Base-by-base conservation (phyloP, 106 monocot species). In the Allium sativum region DNA sequence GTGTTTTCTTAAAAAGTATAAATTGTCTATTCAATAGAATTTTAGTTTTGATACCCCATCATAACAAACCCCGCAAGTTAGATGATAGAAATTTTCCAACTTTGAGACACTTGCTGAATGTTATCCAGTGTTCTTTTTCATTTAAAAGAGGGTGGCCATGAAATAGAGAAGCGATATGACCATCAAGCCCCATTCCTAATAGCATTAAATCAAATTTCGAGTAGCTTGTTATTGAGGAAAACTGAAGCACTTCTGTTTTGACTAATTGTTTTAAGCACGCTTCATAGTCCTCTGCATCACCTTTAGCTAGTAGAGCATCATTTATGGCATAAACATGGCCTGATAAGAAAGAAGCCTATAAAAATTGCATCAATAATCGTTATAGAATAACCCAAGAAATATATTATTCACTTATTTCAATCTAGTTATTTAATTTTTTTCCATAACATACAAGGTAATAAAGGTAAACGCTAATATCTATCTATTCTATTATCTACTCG, bases 181-280 rank as follows among this genome's bases (percentile, higher is more conserved):
- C 81, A 69, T 85, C 85, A 0, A 81, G 85, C 19, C 85, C 85
- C 81, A 85, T 85, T 44, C 81, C 85, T 45, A 85, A 21, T 4
- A 85, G 61, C 85, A 85, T 72, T 14, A 85, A 74, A 71, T 85
- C 77, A 65, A 85, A 85, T 48, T 55, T 72, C 17, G 85, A 81
- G 52, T 74, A 72, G 19, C 73, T 77, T 48, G 68, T 53, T 12
- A 65, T 6, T 13, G 59, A 7, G 21, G 65, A 71, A 19, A 59
- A 9, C 11, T 63, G n/a, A 10, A 72, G 14, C 9, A 76, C 65
- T 10, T 73, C 72, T 21, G 51, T 19, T 46, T 64, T 73, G 0
- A 86, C 58, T 12, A 86, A 60, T 44, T 82, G 65, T 56, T 82
- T 86, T 42, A 86, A 46, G 53, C 74, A 44, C 21, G 45, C 42